phyloP scores from a whole-genome alignment of 345 rosid species.

The Trapa bicornis region DNA sequence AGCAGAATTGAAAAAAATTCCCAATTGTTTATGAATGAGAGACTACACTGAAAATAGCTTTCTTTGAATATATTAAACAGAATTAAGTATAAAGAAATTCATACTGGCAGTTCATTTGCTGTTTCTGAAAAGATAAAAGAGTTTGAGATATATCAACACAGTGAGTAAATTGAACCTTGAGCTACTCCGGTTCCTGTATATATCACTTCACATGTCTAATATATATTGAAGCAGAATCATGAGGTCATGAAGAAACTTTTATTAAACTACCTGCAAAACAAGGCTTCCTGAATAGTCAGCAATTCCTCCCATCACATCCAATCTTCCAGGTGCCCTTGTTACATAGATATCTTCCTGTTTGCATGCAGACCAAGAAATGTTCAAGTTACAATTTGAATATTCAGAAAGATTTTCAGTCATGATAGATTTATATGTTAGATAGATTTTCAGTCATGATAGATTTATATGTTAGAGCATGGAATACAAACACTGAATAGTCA shows the following conservation, averaged over 20 bases:
- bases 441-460: neutral
- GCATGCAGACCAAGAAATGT: neutral
- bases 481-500: too few species aligned
- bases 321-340: slow-evolving; percentile 94
- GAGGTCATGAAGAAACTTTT: neutral
- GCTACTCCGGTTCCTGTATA: neutral
- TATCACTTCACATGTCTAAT: neutral
- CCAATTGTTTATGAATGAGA: neutral
- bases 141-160: neutral
- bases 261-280: slow-evolving; percentile 66
- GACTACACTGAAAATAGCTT: neutral
- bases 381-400: neutral
- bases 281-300: slow-evolving; percentile 99
- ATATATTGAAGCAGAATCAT: neutral
- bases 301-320: slow-evolving; percentile 99
- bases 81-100: neutral
- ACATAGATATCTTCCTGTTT: slow-evolving; percentile 85
- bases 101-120: neutral
- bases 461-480: too few species aligned
- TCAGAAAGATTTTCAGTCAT: neutral
- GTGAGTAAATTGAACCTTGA: neutral
- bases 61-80: neutral
- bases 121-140: neutral
- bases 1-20: neutral
- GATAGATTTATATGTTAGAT: too few species aligned